Percentiles rank a stretch among this genome's conserved stretches.
These are phyloP conservation scores for Blastocystis sp. DNA, from an alignment of 352 stramenopile species.

Conservation along the genomic window DNA sequence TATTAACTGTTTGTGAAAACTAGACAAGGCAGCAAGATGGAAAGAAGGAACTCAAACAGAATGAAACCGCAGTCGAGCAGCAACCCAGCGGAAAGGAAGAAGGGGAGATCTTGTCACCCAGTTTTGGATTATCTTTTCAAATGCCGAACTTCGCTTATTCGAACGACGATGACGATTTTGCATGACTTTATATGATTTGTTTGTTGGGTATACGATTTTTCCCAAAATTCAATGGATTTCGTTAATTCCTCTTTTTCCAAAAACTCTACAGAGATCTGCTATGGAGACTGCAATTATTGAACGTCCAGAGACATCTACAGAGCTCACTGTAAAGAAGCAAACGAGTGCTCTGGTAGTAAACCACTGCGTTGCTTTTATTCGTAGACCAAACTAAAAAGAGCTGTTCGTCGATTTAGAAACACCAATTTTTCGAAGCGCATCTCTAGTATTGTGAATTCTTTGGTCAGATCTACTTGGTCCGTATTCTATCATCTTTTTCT, in stretches of 20 bases:
- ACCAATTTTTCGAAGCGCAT: conserved; percentile 24
- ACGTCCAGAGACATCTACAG: not conserved
- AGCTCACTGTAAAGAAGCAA: conserved; percentile 22
- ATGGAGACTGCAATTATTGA: not conserved
- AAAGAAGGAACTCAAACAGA: not conserved
- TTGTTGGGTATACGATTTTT: not conserved
- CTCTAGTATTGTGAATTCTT: not conserved
- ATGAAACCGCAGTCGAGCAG: not conserved
- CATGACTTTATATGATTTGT: not conserved
- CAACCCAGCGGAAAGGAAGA: not conserved
- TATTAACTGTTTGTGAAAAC: not conserved
- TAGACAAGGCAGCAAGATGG: not conserved
- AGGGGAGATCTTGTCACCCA: too few relatives aligned
- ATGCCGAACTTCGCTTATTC: not conserved
- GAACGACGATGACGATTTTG: conserved; percentile 3
- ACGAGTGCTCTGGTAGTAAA: not conserved
- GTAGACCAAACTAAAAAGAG: conserved; percentile 24
- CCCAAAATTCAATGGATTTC: not conserved
- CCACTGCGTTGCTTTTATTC: not conserved
- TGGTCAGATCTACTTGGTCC: conserved; percentile 9
- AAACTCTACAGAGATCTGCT: not conserved
- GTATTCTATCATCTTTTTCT: not conserved
- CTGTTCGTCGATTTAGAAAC: not conserved
- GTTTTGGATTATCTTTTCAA: not conserved
- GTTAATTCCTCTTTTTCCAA: not conserved